A percentile compares a stretch with the other conserved stretches of the same genome.
phyloP scores from a whole-genome alignment of 805 yeast species.

The Scheffersomyces ergatensis region DNA sequence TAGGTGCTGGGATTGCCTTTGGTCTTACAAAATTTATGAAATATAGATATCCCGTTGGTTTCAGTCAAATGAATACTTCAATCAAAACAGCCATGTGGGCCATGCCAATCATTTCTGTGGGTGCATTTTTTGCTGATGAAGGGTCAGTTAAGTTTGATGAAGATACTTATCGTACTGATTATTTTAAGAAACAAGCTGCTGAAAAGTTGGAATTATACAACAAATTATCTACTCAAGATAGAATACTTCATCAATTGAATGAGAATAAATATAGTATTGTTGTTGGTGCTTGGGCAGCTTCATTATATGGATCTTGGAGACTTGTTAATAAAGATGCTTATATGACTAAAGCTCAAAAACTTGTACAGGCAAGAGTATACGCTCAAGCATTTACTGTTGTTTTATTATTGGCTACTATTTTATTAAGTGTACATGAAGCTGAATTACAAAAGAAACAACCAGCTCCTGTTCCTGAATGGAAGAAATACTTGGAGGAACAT shows the following conservation, averaged over 20 bases:
- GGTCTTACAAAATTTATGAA: slow-evolving; percentile 46
- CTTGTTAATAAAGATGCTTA: slow-evolving; percentile 65
- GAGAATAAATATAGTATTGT: slow-evolving; percentile 66
- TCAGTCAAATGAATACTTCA: slow-evolving; percentile 31
- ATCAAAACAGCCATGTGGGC: slow-evolving; percentile 64
- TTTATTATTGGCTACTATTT: slow-evolving; percentile 64
- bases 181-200: slow-evolving; percentile 35
- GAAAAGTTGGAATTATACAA: slow-evolving; percentile 55
- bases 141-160: slow-evolving; percentile 68
- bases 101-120: slow-evolving; percentile 62
- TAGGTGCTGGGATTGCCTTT: slow-evolving; percentile 57
- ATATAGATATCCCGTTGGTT: slow-evolving; percentile 42
- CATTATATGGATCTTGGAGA: slow-evolving; percentile 76
- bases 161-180: slow-evolving; percentile 52
- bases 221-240: slow-evolving; percentile 46
- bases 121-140: slow-evolving; percentile 67
- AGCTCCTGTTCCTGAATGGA: slow-evolving; percentile 32
- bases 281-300: slow-evolving; percentile 75
- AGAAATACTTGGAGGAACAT: slow-evolving; percentile 26
- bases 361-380: slow-evolving; percentile 84
- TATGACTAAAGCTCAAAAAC: slow-evolving; percentile 71
- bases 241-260: slow-evolving; percentile 45
- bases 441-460: slow-evolving; percentile 39
- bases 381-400: slow-evolving; percentile 80
- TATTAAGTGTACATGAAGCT: slow-evolving; percentile 59